Base-by-base conservation (phyloP, 2,329 filamentous ascomycete genomes). In the Apiospora kogelbergensis region DNA sequence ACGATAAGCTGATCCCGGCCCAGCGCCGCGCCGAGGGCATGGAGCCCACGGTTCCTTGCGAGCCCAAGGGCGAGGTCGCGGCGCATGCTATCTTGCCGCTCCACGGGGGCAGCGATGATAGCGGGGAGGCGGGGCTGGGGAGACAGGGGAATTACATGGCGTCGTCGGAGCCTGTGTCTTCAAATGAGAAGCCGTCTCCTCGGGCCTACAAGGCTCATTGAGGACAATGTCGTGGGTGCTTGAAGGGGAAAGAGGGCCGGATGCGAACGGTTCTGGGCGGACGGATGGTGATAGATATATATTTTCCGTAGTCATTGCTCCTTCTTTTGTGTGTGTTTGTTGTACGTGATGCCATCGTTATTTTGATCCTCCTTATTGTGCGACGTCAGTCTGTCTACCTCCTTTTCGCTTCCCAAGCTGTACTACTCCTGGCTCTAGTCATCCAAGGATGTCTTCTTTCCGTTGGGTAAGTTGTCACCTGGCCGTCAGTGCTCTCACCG, bases 1-100 rank as follows among this genome's bases (percentile, higher is more conserved):
- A 85, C 71, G 81, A 87, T 71, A 76, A 82, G 4, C 82, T 89
- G 42, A 83, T 89, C 42, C 86, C 86, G 0, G 73, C 79, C 0
- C 72, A 80, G 2, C 81, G 86, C 1, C 78, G 81, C 0, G 76
- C 76, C 9, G 86, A 89, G 67, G 86, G 85, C 10, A 68, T 33
- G 15, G 69, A 68, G 46, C 45, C 17, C 9, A 72, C 71, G 10
- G 63, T 68, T 13, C 68, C 69, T 1, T 45, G 68, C 15, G 60
- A 68, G 65, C 57, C 66, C 10, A 71, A 68, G 63, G 22, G 40
- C 37, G 63, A 65, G 41, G 22, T 65, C 7, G 37, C n/a, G 24
- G 63, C 11, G 37, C 37, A 13, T 1, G 41, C 17, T 10, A 22
- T 20, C 11, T 17, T 30, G 37, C 63, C 63, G 4, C 26, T 3